Base-by-base conservation (phyloP, 2,329 filamentous ascomycete species). In the Seiridium unicorne region DNA sequence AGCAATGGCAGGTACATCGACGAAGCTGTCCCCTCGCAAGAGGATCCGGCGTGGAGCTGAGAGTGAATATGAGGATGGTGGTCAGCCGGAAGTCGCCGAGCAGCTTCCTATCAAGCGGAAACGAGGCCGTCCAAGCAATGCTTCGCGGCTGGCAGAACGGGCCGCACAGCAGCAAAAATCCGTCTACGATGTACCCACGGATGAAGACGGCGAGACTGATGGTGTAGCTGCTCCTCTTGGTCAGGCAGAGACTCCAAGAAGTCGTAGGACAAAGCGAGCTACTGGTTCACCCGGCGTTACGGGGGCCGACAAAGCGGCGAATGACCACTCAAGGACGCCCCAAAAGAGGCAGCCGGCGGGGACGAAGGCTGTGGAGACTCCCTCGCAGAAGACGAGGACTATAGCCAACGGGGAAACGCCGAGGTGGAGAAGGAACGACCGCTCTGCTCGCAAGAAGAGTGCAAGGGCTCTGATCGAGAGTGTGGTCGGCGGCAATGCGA, bases 391-490 rank as follows among this genome's bases (percentile, higher is more conserved):
- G 44, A 59, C 60, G 4, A 66, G 61, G 10, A 26, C 40, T 13
- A 44, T 31, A 2, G 56, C 68, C 31, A 77, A 70, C 42, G 76
- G 73, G 5, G 69, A 77, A 40, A 92, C 89, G 1, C 89, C 91
- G 0, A 84, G 85, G 44, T 83, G 87, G 65, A 81, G 84, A 47
- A 85, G 83, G 63, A 90, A 91, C 64, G 92, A 97, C 75, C 87
- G 90, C 54, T 97, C 93, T 4, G 94, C 61, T n/a, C 58, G 58
- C 48, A 62, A 62, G 36, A 62, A 62, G 55, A 62, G 61, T 44
- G 61, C 61, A 10, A 44, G 58, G 18, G 61, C 61, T 18, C 44
- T 62, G n/a, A 60, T 62, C 44, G 87, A 93, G 69, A 87, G 88
- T 48, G 87, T 88, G 5, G 80, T 90, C 9, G 81, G 83, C 26